Evolutionary conservation across 1,139 yeast species (phyloP).

Genomic region (Zygoascus sp.): DNA sequence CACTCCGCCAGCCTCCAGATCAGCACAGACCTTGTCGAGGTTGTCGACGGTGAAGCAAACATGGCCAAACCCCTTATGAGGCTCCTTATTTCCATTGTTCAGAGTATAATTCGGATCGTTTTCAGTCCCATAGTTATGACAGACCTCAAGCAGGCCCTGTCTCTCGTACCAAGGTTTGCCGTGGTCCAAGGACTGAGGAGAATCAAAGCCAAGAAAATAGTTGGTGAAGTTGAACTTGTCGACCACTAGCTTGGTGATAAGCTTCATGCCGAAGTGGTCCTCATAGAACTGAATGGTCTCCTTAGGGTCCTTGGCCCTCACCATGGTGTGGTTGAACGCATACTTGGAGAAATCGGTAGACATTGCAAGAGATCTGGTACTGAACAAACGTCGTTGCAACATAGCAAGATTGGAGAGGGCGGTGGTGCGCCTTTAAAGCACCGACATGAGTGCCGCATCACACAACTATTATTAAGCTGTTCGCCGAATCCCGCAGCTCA

Average conservation of each 20-base stretch:
- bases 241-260: conserved; percentile 50
- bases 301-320: conserved; percentile 80
- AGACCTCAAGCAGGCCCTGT: conserved; percentile 77
- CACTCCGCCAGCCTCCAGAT: conserved; percentile 54
- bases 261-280: conserved; percentile 68
- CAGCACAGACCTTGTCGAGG: conserved; percentile 56
- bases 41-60: conserved; percentile 84
- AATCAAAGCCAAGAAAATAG: conserved; percentile 62
- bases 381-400: background rate
- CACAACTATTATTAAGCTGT: too few species aligned
- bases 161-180: conserved; percentile 56
- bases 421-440: background rate
- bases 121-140: conserved; percentile 77
- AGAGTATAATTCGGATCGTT: conserved; percentile 52
- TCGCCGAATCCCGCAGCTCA: too few species aligned
- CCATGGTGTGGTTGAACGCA: conserved; percentile 41
- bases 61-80: conserved; percentile 91
- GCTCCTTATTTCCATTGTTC: conserved; percentile 79
- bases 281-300: conserved; percentile 68
- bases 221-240: conserved; percentile 57
- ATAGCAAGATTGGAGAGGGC: too few species aligned
- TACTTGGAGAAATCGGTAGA: background rate
- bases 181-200: conserved; percentile 40
- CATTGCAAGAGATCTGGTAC: background rate
- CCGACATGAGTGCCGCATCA: too few species aligned